Conservation (phyloP, 257 asterid species). For the Cinchona pubescens region DNA sequence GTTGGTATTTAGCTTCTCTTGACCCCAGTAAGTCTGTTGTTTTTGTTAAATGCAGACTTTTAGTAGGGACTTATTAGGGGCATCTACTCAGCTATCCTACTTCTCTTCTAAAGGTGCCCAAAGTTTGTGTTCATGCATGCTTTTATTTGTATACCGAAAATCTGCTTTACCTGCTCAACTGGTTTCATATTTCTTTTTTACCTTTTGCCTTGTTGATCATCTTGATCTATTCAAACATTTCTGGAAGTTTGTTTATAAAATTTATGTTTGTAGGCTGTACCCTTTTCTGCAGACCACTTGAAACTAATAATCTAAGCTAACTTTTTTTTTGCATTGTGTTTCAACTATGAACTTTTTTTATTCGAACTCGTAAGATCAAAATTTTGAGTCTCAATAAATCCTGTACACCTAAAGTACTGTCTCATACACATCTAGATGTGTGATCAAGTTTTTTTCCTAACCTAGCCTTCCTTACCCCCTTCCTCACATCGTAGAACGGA, state of each 20-base stretch:
- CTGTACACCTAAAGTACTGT: too few species aligned
- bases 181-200: not conserved
- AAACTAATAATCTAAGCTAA: not conserved
- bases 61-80: constrained; percentile 41
- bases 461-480: not conserved
- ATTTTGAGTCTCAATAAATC: too few species aligned
- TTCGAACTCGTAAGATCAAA: too few species aligned
- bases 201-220: not conserved
- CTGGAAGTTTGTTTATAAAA: not conserved
- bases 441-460: not conserved
- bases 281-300: not conserved
- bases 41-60: constrained; percentile 37
- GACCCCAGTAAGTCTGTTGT: constrained; percentile 1
- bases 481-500: not conserved
- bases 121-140: constrained; percentile 3
- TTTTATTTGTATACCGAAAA: constrained; percentile 7
- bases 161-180: not conserved
- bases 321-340: not conserved
- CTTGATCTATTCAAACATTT: not conserved
- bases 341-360: too few species aligned
- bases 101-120: constrained; percentile 62
- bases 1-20: constrained; percentile 8
- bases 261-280: not conserved
- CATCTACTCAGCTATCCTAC: constrained; percentile 38
- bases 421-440: too few species aligned